Conservation (phyloP, 1,139 yeast species). For the Geotrichum aggregatum region DNA sequence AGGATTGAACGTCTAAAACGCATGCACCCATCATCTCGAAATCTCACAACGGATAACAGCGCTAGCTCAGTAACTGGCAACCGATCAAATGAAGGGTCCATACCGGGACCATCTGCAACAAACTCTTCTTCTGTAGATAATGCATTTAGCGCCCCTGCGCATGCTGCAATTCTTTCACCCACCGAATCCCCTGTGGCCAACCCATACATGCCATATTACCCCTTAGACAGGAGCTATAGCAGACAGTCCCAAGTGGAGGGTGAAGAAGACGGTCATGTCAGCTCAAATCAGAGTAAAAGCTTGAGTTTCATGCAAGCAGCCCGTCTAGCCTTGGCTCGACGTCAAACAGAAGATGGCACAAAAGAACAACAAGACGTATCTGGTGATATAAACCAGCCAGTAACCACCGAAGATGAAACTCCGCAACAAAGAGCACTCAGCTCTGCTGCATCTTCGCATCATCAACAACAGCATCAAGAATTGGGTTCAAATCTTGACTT, state of each 20-base stretch:
- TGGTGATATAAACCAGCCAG: too few species aligned
- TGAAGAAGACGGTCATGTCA: neutral
- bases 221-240: neutral
- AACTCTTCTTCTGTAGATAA: neutral
- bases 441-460: too few species aligned
- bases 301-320: neutral
- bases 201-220: neutral
- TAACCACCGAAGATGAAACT: too few species aligned
- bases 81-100: neutral
- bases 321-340: neutral
- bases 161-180: too few species aligned
- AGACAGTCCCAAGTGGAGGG: neutral
- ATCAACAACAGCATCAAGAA: too few species aligned
- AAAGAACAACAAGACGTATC: too few species aligned
- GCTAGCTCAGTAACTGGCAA: neutral
- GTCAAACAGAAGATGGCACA: neutral
- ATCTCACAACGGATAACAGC: neutral
- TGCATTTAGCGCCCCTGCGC: too few species aligned
- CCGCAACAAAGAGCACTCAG: too few species aligned
- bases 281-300: neutral
- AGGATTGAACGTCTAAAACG: slow-evolving; percentile 17
- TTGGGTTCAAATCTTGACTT: too few species aligned
- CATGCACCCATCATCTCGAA: neutral
- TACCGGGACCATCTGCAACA: neutral
- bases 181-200: neutral